Conservation (phyloP, 306 rosid species). For the Dalbergia cultrata region DNA sequence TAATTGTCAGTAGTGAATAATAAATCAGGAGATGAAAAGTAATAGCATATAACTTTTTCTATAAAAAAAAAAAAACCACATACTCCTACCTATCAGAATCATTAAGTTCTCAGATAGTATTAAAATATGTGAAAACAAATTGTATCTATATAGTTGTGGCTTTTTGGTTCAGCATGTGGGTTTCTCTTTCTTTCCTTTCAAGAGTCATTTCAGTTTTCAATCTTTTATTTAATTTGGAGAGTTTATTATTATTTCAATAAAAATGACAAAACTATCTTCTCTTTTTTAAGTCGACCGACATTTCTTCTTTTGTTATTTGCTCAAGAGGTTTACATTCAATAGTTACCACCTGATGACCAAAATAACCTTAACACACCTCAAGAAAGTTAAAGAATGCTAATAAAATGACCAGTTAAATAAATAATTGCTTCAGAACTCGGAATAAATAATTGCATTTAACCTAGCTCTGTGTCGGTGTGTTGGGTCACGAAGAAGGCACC, state of each 20-base stretch:
- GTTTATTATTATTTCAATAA: background rate
- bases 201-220: background rate
- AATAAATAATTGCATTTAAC: background rate
- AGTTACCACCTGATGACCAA: background rate
- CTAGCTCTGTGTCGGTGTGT: conserved; percentile 29
- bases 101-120: background rate
- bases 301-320: too few relatives aligned
- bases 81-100: background rate
- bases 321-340: too few relatives aligned
- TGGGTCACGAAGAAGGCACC: conserved; percentile 27
- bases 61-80: too few relatives aligned
- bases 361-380: conserved; percentile 6
- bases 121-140: too few relatives aligned
- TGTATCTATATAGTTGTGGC: background rate
- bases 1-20: background rate
- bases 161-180: background rate
- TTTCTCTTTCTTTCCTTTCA: background rate
- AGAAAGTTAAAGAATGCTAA: background rate
- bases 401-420: background rate
- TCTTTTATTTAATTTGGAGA: background rate
- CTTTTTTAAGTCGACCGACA: too few relatives aligned
- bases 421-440: background rate
- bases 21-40: background rate
- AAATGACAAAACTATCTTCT: too few relatives aligned
- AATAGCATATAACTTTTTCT: background rate